phyloP scores from a whole-genome alignment of 2,329 filamentous ascomycete genomes.

The Colletotrichum tofieldiae region DNA sequence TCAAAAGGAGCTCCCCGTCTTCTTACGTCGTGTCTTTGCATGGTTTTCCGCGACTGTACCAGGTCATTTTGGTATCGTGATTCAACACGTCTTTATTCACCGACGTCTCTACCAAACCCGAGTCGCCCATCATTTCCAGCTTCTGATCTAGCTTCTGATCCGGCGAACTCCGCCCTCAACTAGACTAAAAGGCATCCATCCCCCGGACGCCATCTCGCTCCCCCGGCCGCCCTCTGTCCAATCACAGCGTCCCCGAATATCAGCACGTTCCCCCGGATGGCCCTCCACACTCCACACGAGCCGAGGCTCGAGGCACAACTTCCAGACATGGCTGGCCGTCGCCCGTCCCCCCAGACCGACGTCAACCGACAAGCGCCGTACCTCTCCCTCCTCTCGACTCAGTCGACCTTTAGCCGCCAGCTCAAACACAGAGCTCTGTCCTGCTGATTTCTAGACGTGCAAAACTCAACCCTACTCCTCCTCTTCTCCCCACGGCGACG shows the following conservation, averaged over 20 bases:
- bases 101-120: background rate
- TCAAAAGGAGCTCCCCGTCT: background rate
- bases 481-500: background rate
- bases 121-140: background rate
- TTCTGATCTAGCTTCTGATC: background rate
- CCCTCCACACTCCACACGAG: conserved; percentile 34
- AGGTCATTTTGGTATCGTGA: background rate
- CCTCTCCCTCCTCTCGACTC: conserved; percentile 3
- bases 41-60: background rate
- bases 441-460: background rate
- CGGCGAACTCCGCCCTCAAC: background rate
- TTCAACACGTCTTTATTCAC: background rate
- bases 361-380: conserved; percentile 31
- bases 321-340: conserved; percentile 31
- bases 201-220: conserved; percentile 33
- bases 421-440: background rate
- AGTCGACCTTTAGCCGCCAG: background rate
- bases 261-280: conserved; percentile 38
- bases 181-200: background rate
- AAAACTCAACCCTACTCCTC: background rate
- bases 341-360: conserved; percentile 25
- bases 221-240: conserved; percentile 28
- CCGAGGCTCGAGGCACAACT: conserved; percentile 39
- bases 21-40: background rate
- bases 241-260: conserved; percentile 38